phyloP scores from a whole-genome alignment of 768 basidiomycete species.

The Calocybe gangraenosa region DNA sequence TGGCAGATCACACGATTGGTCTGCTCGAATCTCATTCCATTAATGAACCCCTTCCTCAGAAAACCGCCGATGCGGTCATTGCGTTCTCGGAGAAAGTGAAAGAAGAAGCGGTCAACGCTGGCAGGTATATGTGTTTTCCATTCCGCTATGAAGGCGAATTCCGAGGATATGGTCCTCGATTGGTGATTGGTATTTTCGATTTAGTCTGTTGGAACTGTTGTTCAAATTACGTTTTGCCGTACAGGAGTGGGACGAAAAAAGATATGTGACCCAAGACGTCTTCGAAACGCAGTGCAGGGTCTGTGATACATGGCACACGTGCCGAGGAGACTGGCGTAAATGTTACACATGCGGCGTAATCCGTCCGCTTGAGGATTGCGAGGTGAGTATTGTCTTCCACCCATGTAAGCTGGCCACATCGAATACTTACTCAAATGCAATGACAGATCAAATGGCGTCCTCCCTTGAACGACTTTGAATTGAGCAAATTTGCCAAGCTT shows the following conservation, averaged over 20 bases:
- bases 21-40: not conserved
- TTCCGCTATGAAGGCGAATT: slow-evolving; percentile 2
- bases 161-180: not conserved
- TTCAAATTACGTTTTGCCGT: not conserved
- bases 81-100: slow-evolving; percentile 1
- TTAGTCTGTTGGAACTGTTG: too few species aligned
- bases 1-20: not conserved
- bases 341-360: slow-evolving; percentile 1
- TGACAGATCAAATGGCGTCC: slow-evolving; percentile 1
- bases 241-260: not conserved
- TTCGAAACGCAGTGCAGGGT: slow-evolving; percentile 1
- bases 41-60: not conserved
- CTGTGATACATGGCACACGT: not conserved
- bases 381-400: not conserved
- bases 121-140: not conserved
- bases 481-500: not conserved
- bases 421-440: not conserved
- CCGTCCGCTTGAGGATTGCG: not conserved
- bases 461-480: not conserved
- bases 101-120: not conserved
- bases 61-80: not conserved
- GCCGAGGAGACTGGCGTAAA: slow-evolving; percentile 1
- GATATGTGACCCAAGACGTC: not conserved
- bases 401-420: too few species aligned
- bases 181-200: not conserved